Evolutionary conservation across 495 filamentous ascomycete species (phyloP), one percentile per base, ranked within the genome.

Genomic region (Neurospora discreta): DNA sequence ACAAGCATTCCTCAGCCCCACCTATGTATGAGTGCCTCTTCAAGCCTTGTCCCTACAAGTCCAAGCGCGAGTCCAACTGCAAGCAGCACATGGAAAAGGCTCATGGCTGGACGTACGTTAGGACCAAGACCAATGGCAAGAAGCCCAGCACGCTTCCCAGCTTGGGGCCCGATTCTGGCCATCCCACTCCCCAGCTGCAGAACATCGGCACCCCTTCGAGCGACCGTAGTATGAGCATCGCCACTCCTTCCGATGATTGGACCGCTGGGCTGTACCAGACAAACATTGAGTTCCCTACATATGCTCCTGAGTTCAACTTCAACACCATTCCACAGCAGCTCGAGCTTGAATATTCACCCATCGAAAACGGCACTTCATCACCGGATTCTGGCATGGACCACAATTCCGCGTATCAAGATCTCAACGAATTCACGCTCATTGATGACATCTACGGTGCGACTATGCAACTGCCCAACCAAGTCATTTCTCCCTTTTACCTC

Each of bases 1-100:
- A 99, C 82, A 97, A 95, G 81, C 95, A 99, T 82, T 92, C 92
- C 39, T 78, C 84, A n/a, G 85, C 86, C 40, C 93, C 95, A 5
- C 82, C 86, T 16, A 85, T 94, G 83, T 97, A 86, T 80, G 87
- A 90, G 77, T 99, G 95, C 82, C 81, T 87, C n/a, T 98, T 88
- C 81, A 84, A 88, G 73, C 91, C 91, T 23, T 99, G 95, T 86
- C 88, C 91, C 1, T 99, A 98, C 82, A 89, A 92, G 76, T 97
- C 94, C 58, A 98, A 97, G 85, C 90, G 95, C 38, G 92, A 97
- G 83, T 95, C 92, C 80, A 99, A 99, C 82, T 97, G 93, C 88
- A 98, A 98, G 81, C 95, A 99, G 81, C 95, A 99, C 81, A 99
- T 99, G 95, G 95, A 99, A 84, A 99, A 98, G 80, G 90, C 93